These are phyloP conservation scores for Lanzia echinophila DNA, from an alignment of 2,329 filamentous ascomycete species.

Conservation along the genomic window DNA sequence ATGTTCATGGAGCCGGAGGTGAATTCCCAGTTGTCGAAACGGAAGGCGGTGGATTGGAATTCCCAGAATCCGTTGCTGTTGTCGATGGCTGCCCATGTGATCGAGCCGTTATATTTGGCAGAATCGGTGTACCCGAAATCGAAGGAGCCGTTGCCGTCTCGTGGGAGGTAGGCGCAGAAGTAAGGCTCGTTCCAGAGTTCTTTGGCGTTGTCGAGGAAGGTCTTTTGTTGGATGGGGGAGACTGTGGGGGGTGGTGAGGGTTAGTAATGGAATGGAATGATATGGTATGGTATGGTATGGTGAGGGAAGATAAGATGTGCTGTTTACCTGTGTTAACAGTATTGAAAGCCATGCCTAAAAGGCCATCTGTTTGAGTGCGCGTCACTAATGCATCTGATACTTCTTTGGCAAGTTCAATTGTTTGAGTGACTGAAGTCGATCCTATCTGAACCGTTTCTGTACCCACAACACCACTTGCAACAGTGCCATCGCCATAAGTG, in stretches of 20 bases:
- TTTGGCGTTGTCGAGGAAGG: slow-evolving; percentile 30
- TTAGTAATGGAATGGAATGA: background rate
- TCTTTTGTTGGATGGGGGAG: slow-evolving; percentile 20
- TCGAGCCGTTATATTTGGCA: slow-evolving; percentile 44
- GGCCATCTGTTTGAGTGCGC: slow-evolving; percentile 41
- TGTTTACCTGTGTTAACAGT: slow-evolving; percentile 27
- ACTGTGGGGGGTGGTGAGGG: slow-evolving; percentile 10
- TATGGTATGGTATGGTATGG: background rate
- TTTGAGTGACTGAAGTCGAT: slow-evolving; percentile 28
- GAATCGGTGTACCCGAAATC: slow-evolving; percentile 50
- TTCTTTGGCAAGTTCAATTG: slow-evolving; percentile 28
- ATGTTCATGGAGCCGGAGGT: slow-evolving; percentile 34
- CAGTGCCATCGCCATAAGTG: slow-evolving; percentile 32
- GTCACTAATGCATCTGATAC: slow-evolving; percentile 27
- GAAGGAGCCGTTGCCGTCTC: slow-evolving; percentile 41
- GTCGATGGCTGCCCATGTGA: slow-evolving; percentile 44
- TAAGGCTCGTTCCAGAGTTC: slow-evolving; percentile 34
- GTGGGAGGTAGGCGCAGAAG: slow-evolving; percentile 49
- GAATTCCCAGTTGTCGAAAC: slow-evolving; percentile 32
- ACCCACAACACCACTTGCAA: slow-evolving; percentile 28
- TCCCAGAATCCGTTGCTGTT: slow-evolving; percentile 47
- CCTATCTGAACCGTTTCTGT: slow-evolving; percentile 31
- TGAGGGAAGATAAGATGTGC: too few species aligned
- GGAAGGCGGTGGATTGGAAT: background rate
- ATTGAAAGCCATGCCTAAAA: slow-evolving; percentile 51